A percentile compares a stretch with the other conserved stretches of the same genome.
Evolutionary conservation across 2,329 filamentous ascomycete genomes (phyloP).

Genomic region (Aspergillus luchuensis): DNA sequence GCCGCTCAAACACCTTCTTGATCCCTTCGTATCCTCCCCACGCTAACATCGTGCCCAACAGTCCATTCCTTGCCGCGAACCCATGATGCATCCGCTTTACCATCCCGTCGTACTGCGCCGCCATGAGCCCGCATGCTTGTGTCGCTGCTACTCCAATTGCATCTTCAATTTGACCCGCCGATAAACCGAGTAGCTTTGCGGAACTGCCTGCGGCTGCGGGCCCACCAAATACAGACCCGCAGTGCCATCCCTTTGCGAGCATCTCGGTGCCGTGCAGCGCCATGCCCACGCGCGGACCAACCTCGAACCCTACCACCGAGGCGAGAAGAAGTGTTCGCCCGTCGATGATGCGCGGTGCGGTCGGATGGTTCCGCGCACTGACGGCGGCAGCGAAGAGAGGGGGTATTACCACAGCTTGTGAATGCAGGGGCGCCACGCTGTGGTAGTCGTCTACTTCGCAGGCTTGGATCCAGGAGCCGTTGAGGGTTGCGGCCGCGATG

Average conservation of each 20-base stretch:
- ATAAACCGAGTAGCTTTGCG: slow-evolving; percentile 36
- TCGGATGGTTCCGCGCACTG: background rate
- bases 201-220: slow-evolving; percentile 37
- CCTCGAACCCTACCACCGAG: slow-evolving; percentile 45
- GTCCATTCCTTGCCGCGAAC: slow-evolving; percentile 49
- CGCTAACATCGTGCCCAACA: slow-evolving; percentile 45
- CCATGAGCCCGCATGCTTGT: slow-evolving; percentile 46
- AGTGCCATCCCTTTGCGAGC: slow-evolving; percentile 46
- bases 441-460: slow-evolving; percentile 52
- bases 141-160: slow-evolving; percentile 46
- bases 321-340: slow-evolving; percentile 39
- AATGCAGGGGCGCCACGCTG: slow-evolving; percentile 44
- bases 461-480: slow-evolving; percentile 48
- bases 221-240: slow-evolving; percentile 43
- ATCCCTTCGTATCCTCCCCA: slow-evolving; percentile 46
- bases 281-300: slow-evolving; percentile 42
- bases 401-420: slow-evolving; percentile 41
- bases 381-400: slow-evolving; percentile 42
- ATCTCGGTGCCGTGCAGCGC: slow-evolving; percentile 44
- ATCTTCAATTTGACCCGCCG: slow-evolving; percentile 33
- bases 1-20: slow-evolving; percentile 44
- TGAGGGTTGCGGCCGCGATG: slow-evolving; percentile 45
- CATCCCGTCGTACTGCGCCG: slow-evolving; percentile 47
- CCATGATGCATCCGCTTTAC: slow-evolving; percentile 52
- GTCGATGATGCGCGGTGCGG: slow-evolving; percentile 2